Evolutionary conservation across 768 basidiomycete genomes (phyloP).

Genomic region (Pulveroboletus sp.): DNA sequence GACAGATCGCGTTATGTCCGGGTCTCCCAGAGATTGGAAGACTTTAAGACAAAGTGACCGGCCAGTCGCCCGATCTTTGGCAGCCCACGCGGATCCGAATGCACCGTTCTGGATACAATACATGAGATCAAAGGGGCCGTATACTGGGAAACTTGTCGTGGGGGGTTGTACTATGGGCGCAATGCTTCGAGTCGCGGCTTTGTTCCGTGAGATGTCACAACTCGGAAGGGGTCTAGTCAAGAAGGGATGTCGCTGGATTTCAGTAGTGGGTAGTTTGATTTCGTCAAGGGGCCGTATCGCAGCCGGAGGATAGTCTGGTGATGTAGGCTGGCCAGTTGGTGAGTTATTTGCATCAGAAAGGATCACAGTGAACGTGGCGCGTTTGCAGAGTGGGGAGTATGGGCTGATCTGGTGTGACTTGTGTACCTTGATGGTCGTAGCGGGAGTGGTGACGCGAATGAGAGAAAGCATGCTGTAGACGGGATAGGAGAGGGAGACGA

Average conservation of each 20-base stretch:
- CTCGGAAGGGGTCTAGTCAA: neutral
- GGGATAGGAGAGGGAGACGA: neutral
- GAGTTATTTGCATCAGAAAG: neutral
- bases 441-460: constrained; percentile 1
- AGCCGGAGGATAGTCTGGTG: neutral
- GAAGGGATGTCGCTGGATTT: neutral
- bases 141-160: constrained; percentile 17
- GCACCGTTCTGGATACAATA: constrained; percentile 16
- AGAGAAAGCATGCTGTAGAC: constrained; percentile 12
- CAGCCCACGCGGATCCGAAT: constrained; percentile 22
- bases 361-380: neutral
- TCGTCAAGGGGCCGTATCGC: neutral
- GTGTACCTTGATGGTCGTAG: too few relatives aligned
- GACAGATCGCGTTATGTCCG: constrained; percentile 15
- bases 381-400: constrained; percentile 1
- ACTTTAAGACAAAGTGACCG: constrained; percentile 41
- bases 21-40: constrained; percentile 17
- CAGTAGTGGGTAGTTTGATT: neutral
- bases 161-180: neutral
- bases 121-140: constrained; percentile 26
- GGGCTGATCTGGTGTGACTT: neutral
- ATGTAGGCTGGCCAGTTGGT: neutral
- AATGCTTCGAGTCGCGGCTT: neutral
- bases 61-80: constrained; percentile 23
- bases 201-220: neutral